Evolutionary conservation across 768 basidiomycete species (phyloP).

Genomic region (Trichaptum fuscoviolaceum): DNA sequence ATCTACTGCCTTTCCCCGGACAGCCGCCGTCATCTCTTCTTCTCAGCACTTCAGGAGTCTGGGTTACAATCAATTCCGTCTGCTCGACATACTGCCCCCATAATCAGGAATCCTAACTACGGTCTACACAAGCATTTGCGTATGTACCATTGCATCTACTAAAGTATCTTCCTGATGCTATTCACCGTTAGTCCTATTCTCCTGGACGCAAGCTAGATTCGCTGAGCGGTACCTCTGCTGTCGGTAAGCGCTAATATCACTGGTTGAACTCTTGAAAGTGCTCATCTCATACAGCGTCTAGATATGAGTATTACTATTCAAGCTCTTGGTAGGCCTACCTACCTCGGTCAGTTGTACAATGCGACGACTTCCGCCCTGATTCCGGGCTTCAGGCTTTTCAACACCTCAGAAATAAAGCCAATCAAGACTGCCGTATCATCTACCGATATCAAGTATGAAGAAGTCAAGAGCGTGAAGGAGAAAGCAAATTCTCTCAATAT

Average conservation of each 20-base stretch:
- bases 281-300: not conserved
- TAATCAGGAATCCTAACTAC: too few relatives aligned
- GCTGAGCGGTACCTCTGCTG: too few relatives aligned
- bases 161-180: too few relatives aligned
- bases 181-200: not conserved
- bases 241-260: not conserved
- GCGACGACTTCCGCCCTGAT: not conserved
- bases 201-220: not conserved
- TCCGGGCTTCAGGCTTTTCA: not conserved
- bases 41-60: too few relatives aligned
- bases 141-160: too few relatives aligned
- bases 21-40: too few relatives aligned
- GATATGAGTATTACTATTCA: not conserved
- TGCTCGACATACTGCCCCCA: too few relatives aligned
- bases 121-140: too few relatives aligned
- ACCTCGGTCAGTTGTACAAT: not conserved
- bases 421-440: not conserved
- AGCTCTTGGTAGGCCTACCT: not conserved
- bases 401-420: slow-evolving; percentile 1
- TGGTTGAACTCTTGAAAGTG: not conserved
- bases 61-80: too few relatives aligned
- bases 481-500: not conserved
- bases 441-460: not conserved
- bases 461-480: not conserved
- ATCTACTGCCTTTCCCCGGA: too few relatives aligned